Base-by-base conservation (phyloP, 1,139 yeast genomes). In the Arxiozyma heterogenica region DNA sequence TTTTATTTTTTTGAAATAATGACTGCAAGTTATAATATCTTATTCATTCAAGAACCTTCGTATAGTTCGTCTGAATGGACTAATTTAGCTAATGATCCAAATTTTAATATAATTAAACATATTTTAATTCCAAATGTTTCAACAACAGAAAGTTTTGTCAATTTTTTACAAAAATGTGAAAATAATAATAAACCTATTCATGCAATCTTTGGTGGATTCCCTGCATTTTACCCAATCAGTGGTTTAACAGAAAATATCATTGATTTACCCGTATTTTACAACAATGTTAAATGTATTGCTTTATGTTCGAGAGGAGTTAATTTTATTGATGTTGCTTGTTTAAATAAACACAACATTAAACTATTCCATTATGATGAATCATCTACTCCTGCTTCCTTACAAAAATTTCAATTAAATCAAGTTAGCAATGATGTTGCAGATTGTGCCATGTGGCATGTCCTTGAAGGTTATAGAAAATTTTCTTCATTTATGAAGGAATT, bases 391-490 rank as follows among this genome's bases (percentile, higher is more conserved):
- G 50, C 50, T 25, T 54, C 45, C 18, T 5, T 15, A 2, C 50
- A 55, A 9, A 50, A 44, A 9, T 58, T 59, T 44, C 44, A 56
- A 38, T 44, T 44, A n/a, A 59, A 59, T 12, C 59, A 58, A 47
- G 68, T 66, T 1, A 66, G 69, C 8, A 66, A 66, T 50, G 86
- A 88, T 15, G 96, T 88, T n/a, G 94, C 95, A 0, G 96, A 89
- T 61, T 75, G 84, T 56, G 94, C 83, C 0, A 70, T 87, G 57
- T 84, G 80, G 73, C 81, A 84, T 62, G 72, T 88, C 0, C 69
- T 88, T 57, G 78, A 81, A 45, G 78, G 85, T 17, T 85, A 84
- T 68, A 75, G 96, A 58, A 77, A 47, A 61, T 78, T 44, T 78
- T 80, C 67, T 1, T 58, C 53, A 39, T 62, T 58, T 44, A 81